A percentile compares a stretch with the other conserved stretches of the same genome.
phyloP scores from a whole-genome alignment of 345 rosid species.

The Dipteronia dyeriana region DNA sequence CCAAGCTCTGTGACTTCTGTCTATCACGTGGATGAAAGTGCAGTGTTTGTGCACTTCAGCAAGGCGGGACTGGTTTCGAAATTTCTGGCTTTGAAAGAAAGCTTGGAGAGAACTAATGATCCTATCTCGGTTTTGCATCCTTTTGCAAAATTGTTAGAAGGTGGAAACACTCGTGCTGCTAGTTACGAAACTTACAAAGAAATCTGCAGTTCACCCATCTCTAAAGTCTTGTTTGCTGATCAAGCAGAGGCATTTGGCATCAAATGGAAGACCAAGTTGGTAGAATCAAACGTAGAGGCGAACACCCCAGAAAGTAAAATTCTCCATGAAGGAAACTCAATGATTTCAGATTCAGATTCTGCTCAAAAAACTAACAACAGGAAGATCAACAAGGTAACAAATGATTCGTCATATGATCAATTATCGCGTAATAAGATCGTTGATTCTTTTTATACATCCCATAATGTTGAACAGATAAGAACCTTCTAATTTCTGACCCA shows the following conservation, averaged over 20 bases:
- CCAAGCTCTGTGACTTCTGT: conserved; percentile 54
- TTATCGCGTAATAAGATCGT: conserved; percentile 25
- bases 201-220: conserved; percentile 73
- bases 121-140: conserved; percentile 69
- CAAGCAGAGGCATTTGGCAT: conserved; percentile 76
- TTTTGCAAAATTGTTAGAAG: conserved; percentile 71
- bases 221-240: conserved; percentile 68
- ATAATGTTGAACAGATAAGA: conserved; percentile 25
- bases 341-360: conserved; percentile 2
- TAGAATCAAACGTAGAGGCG: conserved; percentile 17
- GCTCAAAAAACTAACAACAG: conserved; percentile 10
- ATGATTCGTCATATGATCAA: conserved; percentile 9
- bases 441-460: conserved; percentile 27
- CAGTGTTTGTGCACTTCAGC: conserved; percentile 79
- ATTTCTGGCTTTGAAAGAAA: conserved; percentile 65
- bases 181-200: conserved; percentile 77
- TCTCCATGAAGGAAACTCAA: conserved; percentile 1
- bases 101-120: conserved; percentile 57
- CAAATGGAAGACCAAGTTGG: conserved; percentile 47
- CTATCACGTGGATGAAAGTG: conserved; percentile 64
- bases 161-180: conserved; percentile 74
- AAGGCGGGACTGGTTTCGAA: conserved; percentile 53
- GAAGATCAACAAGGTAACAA: background rate
- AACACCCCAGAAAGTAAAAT: background rate
- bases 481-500: conserved; percentile 23